Evolutionary conservation across 345 rosid genomes (phyloP).

Genomic region (Punica granatum): DNA sequence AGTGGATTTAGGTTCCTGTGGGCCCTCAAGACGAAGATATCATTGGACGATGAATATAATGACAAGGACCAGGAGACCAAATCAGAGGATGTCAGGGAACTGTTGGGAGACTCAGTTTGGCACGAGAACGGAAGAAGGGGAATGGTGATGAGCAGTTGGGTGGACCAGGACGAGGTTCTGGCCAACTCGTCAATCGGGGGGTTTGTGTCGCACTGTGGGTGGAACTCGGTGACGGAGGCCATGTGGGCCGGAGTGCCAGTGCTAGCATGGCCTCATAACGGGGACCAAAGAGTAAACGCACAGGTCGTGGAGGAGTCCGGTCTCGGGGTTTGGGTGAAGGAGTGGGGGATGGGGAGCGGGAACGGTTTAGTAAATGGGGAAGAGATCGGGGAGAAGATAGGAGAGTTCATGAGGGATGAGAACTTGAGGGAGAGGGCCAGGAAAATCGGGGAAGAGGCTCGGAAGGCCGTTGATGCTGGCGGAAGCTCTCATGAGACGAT

Average conservation of each 20-base stretch:
- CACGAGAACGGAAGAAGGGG: conserved; percentile 18
- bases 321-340: conserved; percentile 22
- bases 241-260: conserved; percentile 22
- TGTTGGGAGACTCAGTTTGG: conserved; percentile 25
- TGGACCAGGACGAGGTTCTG: conserved; percentile 30
- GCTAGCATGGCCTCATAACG: conserved; percentile 25
- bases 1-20: conserved; percentile 29
- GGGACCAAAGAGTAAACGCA: conserved; percentile 35
- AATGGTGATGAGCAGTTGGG: conserved; percentile 31
- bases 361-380: conserved; percentile 21
- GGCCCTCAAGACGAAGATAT: conserved; percentile 25
- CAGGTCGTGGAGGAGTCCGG: conserved; percentile 17
- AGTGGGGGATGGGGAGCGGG: conserved; percentile 26
- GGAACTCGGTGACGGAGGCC: conserved; percentile 39
- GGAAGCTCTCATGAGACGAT: conserved; percentile 15
- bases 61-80: conserved; percentile 17
- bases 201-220: conserved; percentile 25
- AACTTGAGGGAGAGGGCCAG: conserved; percentile 14
- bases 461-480: conserved; percentile 20
- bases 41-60: conserved; percentile 37
- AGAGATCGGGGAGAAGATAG: conserved; percentile 25
- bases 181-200: conserved; percentile 25
- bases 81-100: conserved; percentile 7
- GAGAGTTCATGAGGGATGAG: conserved; percentile 25
- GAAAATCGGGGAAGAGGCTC: conserved; percentile 22